Base-by-base conservation (phyloP, 768 basidiomycete genomes). In the Lentinula sp. region DNA sequence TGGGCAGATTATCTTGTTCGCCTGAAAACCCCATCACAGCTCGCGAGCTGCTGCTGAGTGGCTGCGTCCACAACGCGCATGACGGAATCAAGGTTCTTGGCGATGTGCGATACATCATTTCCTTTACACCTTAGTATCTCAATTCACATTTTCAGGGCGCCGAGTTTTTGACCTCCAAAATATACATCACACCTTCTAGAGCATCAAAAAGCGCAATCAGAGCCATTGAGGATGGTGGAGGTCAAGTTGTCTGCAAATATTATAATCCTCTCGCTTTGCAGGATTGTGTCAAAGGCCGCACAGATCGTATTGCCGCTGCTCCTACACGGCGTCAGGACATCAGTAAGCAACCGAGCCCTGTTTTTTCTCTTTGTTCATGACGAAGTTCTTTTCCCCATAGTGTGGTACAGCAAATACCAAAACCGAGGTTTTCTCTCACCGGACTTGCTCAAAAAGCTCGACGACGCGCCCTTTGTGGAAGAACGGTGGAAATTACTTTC, bases 21-120 rank as follows among this genome's bases (percentile, higher is more conserved):
- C 87, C 86, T 12, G 85, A 88, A 56, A 81, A 85, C 46, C 91
- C 94, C 4, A 98, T 99, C 57, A 97, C 94, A 20, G 93, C 93
- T 45, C 84, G 81, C 37, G 90, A 94, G 63, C 75, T 98, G 32
- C 76, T 95, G n/a, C 72, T 87, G 60, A 94, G 91, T 64, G 90
- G 93, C 0, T 93, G 93, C 66, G 77, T 98, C 13, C 95, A 98
- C 72, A 81, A 93, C 58, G 88, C 86, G 2, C 87, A 91, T 66
- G 91, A 94, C 64, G 97, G 97, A 3, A 83, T 98, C 54, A 99
- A 98, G 76, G 77, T 99, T 28, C 77, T 98, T 36, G 93, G 89
- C 59, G 86, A 89, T 67, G 93, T 94, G 64, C 59, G 85, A 76
- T 13, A 28, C 35, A 32, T 23, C 23, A 52, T 2, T 15, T 20